Conservation (phyloP, 345 rosid genomes). For the Eucalyptus urophylla region DNA sequence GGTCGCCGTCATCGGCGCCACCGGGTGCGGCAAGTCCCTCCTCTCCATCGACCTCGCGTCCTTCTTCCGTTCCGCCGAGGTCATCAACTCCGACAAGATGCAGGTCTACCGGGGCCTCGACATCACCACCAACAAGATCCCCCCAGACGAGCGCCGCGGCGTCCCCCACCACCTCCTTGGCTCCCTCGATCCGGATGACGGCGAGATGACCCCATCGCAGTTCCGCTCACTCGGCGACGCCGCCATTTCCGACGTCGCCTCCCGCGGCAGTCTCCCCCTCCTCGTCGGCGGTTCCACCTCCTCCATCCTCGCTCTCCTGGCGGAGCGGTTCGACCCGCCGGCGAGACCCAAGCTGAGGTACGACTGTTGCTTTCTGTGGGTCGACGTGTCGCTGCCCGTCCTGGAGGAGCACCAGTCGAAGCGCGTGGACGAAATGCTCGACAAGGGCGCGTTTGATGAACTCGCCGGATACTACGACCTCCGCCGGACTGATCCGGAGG, state of each 20-base stretch:
- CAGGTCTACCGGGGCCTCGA: constrained; percentile 76
- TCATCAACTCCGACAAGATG: constrained; percentile 84
- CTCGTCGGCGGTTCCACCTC: constrained; percentile 93
- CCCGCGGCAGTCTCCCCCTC: constrained; percentile 33
- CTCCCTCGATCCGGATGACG: constrained; percentile 9
- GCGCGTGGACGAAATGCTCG: no score
- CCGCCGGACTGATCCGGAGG: no score
- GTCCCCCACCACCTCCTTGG: constrained; percentile 78
- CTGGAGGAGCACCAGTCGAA: constrained; percentile 29
- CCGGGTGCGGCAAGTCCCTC: constrained; percentile 71
- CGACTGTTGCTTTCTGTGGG: constrained; percentile 75
- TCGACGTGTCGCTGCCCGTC: constrained; percentile 48
- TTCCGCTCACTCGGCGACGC: constrained; percentile 33
- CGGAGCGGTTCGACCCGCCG: constrained; percentile 32
- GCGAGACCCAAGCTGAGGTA: constrained; percentile 38
- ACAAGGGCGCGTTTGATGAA: no score
- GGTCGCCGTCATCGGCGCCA: constrained; percentile 75
- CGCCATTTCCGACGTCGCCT: constrained; percentile 17
- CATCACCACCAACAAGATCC: constrained; percentile 73
- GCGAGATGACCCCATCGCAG: constrained; percentile 30
- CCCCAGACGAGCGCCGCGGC: constrained; percentile 34
- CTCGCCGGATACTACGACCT: no score
- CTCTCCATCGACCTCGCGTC: constrained; percentile 75
- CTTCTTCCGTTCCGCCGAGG: constrained; percentile 23
- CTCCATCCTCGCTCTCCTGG: constrained; percentile 52